Evolutionary conservation across 2,329 filamentous ascomycete genomes (phyloP).

Genomic region (Venturia oleaginea): DNA sequence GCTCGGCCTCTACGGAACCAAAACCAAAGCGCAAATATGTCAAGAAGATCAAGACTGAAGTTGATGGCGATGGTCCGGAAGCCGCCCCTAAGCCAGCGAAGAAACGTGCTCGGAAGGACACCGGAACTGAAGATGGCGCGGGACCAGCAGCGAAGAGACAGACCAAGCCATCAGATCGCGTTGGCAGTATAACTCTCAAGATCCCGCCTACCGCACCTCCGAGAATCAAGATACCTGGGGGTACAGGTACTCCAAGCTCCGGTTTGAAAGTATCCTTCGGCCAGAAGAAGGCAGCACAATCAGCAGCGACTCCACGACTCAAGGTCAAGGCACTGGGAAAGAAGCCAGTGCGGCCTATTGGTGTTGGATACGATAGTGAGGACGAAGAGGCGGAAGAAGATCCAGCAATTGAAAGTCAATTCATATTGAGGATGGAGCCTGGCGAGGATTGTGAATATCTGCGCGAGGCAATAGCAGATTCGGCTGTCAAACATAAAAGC

Average conservation of each 20-base stretch:
- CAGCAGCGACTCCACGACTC: slow-evolving; percentile 19
- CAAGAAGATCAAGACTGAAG: slow-evolving; percentile 28
- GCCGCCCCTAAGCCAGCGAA: slow-evolving; percentile 23
- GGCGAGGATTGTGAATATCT: slow-evolving; percentile 82
- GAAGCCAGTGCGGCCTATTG: slow-evolving; percentile 58
- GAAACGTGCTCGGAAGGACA: slow-evolving; percentile 30
- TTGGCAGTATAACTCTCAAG: slow-evolving; percentile 17
- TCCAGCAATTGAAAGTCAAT: slow-evolving; percentile 80
- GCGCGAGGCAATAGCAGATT: slow-evolving; percentile 65
- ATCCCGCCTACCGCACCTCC: slow-evolving; percentile 16
- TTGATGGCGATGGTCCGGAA: slow-evolving; percentile 22
- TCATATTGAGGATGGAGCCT: slow-evolving; percentile 79
- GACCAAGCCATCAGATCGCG: slow-evolving; percentile 21
- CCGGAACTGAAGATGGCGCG: slow-evolving; percentile 22
- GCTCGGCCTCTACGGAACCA: slow-evolving; percentile 30
- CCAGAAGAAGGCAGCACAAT: slow-evolving; percentile 19
- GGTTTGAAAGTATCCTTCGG: slow-evolving; percentile 36
- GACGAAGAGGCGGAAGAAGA: slow-evolving; percentile 83
- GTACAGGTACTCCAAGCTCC: slow-evolving; percentile 11
- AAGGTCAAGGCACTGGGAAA: slow-evolving; percentile 42
- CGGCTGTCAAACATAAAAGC: slow-evolving; percentile 52
- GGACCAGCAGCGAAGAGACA: slow-evolving; percentile 19
- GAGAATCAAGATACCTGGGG: slow-evolving; percentile 23
- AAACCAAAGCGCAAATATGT: slow-evolving; percentile 35
- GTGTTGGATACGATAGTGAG: slow-evolving; percentile 94